Conservation (phyloP, 2,329 filamentous ascomycete species). For the Pseudonectria buxi region DNA sequence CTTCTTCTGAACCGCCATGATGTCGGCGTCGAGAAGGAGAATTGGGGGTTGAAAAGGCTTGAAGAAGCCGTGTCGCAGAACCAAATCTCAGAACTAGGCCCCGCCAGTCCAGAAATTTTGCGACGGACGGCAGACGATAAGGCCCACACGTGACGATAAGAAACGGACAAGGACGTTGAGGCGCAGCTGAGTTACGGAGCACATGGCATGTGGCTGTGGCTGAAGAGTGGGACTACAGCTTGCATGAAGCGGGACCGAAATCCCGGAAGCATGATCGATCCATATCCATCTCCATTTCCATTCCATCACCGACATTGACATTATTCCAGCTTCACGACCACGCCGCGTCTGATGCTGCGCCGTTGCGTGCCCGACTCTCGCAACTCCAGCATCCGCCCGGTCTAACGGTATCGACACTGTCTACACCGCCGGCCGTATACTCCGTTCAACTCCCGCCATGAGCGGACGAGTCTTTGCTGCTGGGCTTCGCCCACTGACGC, state of each 20-base stretch:
- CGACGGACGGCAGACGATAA: conserved; percentile 21
- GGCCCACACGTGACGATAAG: conserved; percentile 28
- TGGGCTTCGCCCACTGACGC: conserved; percentile 60
- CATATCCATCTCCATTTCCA: no score
- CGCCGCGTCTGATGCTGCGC: conserved; percentile 15
- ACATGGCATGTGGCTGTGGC: no score
- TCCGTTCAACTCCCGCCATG: conserved; percentile 20
- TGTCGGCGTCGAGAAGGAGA: conserved; percentile 7
- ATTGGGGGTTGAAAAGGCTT: neutral
- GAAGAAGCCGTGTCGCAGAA: neutral
- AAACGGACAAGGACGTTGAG: neutral
- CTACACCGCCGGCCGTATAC: conserved; percentile 10
- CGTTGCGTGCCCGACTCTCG: conserved; percentile 10
- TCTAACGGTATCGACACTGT: conserved; percentile 18
- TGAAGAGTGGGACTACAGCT: no score
- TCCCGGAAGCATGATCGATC: no score
- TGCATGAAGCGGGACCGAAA: no score
- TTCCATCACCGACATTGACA: no score
- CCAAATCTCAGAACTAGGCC: conserved; percentile 9
- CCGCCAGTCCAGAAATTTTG: conserved; percentile 30
- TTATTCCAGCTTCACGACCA: conserved; percentile 11
- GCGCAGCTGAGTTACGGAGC: no score
- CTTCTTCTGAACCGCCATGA: conserved; percentile 97
- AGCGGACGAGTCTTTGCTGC: conserved; percentile 51
- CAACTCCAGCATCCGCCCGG: conserved; percentile 13